Conservation (phyloP, 1,284 basidiomycete genomes). For the Afroboletus lepidellus region DNA sequence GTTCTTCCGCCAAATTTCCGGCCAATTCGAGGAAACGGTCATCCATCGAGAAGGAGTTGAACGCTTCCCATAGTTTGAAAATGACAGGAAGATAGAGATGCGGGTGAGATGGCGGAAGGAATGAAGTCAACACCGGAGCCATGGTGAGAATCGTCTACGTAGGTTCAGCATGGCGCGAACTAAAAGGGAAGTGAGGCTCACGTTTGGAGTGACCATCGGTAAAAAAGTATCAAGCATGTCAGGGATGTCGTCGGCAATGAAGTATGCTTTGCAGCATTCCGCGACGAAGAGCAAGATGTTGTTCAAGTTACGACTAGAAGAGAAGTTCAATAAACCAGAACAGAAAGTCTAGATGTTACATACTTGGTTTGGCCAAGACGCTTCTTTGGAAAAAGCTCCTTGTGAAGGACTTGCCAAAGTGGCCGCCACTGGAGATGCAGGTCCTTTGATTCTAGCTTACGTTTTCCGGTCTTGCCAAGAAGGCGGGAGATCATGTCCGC, state of each 20-base stretch:
- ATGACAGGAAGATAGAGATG: constrained; percentile 70
- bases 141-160: constrained; percentile 61
- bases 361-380: constrained; percentile 35
- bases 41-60: constrained; percentile 79
- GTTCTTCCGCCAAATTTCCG: constrained; percentile 75
- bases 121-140: constrained; percentile 71
- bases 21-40: constrained; percentile 84
- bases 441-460: constrained; percentile 54
- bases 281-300: constrained; percentile 62
- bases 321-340: constrained; percentile 9
- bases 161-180: not conserved
- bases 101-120: constrained; percentile 69
- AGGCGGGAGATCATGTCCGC: constrained; percentile 53
- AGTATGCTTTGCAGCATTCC: constrained; percentile 82
- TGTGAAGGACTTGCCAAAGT: constrained; percentile 57
- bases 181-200: constrained; percentile 12
- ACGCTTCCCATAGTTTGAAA: constrained; percentile 84
- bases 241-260: constrained; percentile 84
- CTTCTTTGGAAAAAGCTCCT: constrained; percentile 63
- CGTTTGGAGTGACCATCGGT: constrained; percentile 37
- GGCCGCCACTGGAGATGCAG: constrained; percentile 62
- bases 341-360: constrained; percentile 45
- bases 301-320: constrained; percentile 30
- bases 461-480: constrained; percentile 40
- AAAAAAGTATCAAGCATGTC: constrained; percentile 88